Evolutionary conservation across 768 basidiomycete genomes (phyloP), one percentile per base, ranked within the genome.

Genomic region (Boletellus sp.): DNA sequence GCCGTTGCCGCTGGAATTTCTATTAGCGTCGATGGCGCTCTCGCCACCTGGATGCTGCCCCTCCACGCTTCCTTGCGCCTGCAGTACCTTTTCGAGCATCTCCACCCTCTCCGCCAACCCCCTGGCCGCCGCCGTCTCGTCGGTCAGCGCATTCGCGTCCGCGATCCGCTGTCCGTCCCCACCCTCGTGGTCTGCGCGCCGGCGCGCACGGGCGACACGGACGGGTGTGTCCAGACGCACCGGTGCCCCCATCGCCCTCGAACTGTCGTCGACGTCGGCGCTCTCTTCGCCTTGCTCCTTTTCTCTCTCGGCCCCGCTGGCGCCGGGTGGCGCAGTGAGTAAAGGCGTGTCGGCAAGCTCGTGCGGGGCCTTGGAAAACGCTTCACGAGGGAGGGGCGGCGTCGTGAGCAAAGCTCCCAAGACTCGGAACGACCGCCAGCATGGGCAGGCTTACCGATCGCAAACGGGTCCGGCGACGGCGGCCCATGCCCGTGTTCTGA

Each of bases 21-120:
- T 16, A 22, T 23, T 6, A 7, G 16, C 32, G 28, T 22, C 20
- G 7, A 6, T 13, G 9, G 7, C 4, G 33, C 33, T 11, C 19
- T 16, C 19, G 12, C 13, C 20, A 12, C 12, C 6, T 16, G 4
- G 32, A n/a, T 15, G 6, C 24, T 4, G n/a, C 15, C 28, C 28
- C 7, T 28, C 28, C 2, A 26, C 7, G n/a, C 26, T 12, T 22
- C 22, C 42, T 6, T 33, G 32, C 10, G 49, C 51, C 33, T 48
- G 35, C 40, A 66, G 23, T 4, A 48, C 42, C 52, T 35, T 52
- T 41, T 66, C 67, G 32, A 66, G 44, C 6, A 45, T 42, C 31
- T 53, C 60, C 8, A 69, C 65, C 9, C 63, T 52, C 41, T 64
- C 67, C 7, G 52, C 50, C 48, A 66, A 50, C 15, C 43, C 50